These are phyloP conservation scores for Wickerhamomyces chaumierensis DNA, from an alignment of 805 yeast species.

Conservation along the genomic window DNA sequence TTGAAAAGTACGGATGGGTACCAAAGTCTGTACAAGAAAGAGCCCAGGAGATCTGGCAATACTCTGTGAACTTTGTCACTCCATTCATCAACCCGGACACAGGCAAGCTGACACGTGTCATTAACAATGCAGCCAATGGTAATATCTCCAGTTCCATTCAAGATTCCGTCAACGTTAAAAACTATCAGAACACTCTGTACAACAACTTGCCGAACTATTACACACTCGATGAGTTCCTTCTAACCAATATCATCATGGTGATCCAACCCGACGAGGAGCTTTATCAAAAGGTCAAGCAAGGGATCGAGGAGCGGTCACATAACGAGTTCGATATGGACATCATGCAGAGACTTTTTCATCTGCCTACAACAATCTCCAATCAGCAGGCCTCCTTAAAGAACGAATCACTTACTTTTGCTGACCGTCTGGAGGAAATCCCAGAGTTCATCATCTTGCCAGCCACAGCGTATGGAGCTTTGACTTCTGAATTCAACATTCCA, in stretches of 20 bases:
- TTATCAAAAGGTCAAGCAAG: constrained; percentile 12
- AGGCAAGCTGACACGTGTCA: background rate
- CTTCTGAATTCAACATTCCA: constrained; percentile 33
- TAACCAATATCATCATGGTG: constrained; percentile 45
- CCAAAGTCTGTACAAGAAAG: constrained; percentile 14
- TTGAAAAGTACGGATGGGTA: constrained; percentile 12
- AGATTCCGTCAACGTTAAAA: constrained; percentile 3
- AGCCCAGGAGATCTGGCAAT: constrained; percentile 6
- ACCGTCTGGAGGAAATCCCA: constrained; percentile 10
- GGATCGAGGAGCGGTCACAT: constrained; percentile 16
- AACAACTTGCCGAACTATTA: constrained; percentile 26
- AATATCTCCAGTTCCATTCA: background rate
- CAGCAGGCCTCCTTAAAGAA: background rate
- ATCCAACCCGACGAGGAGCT: constrained; percentile 31
- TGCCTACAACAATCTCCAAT: constrained; percentile 8
- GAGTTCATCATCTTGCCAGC: constrained; percentile 34
- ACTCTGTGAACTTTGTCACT: constrained; percentile 1
- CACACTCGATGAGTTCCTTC: constrained; percentile 18
- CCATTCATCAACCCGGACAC: constrained; percentile 1
- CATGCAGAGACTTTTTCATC: constrained; percentile 20
- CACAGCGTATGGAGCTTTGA: constrained; percentile 35
- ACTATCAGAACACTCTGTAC: constrained; percentile 21
- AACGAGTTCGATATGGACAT: constrained; percentile 48
- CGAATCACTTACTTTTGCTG: constrained; percentile 3
- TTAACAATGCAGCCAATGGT: background rate